Base-by-base conservation (phyloP, 257 asterid genomes). In the Primulina huaijiensis region DNA sequence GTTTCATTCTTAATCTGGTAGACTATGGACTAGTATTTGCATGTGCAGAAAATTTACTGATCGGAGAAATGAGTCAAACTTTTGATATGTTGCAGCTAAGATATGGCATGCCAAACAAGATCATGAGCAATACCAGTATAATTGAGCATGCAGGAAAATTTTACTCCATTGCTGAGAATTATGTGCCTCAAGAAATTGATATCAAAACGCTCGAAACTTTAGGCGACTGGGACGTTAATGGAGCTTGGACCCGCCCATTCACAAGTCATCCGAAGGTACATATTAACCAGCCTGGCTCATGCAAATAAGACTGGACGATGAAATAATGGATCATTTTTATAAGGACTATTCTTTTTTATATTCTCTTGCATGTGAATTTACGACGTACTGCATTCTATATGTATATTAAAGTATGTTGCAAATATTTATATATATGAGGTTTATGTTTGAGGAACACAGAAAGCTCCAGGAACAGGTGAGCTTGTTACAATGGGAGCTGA, bases 251-350 rank as follows among this genome's bases (percentile, higher is more conserved):
- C 34, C 69, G 87, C 71, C 84, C 87, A 1, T 86, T 83, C 60
- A 79, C 84, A 7, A 80, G 89, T 69, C 91, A 86, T 66, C 89
- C 91, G 23, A 86, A 81, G 89, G 91, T 83, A 64, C 25, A 0
- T 7, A 37, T 6, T 2, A 7, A 7, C 43, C 11, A 1, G 43
- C 38, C 38, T 6, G 38, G 10, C 8, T 7, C 3, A 7, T 37
- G 43, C 8, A 37, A 8, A 23, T 23, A 23, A 23, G 25, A 23
- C 25, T 23, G 25, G 25, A 23, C 25, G 25, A 23, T 23, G 25
- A 23, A 23, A 0, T 23, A 23, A 23, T 23, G 25, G 25, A 23
- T 23, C 25, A 23, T 23, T 23, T 23, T 23, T 23, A 23, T 23
- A 23, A 23, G 25, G 25, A 23, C 25, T 23, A 23, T 23, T 23